These are phyloP conservation scores for Penicillium chermesinum DNA, from an alignment of 495 filamentous ascomycete species.

Conservation along the genomic window DNA sequence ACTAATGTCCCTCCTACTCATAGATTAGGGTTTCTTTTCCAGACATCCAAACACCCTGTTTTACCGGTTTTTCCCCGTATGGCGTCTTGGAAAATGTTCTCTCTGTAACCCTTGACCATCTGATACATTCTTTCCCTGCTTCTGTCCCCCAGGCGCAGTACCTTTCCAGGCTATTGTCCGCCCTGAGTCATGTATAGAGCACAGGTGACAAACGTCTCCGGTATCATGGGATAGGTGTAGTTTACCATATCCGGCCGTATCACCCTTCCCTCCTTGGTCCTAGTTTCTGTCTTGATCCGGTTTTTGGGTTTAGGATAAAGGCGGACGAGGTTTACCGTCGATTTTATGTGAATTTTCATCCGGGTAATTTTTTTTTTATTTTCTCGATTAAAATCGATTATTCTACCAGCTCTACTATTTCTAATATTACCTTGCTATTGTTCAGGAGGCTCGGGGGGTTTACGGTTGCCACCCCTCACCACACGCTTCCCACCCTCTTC, in stretches of 20 bases:
- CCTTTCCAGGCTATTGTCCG: not conserved
- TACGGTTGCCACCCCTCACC: conserved; percentile 20
- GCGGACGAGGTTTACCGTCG: no score
- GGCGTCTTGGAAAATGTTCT: conserved; percentile 7
- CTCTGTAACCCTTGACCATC: conserved; percentile 31
- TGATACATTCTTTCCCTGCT: conserved; percentile 39
- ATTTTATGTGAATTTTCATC: no score
- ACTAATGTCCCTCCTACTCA: conserved; percentile 11
- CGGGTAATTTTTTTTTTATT: conserved; percentile 1
- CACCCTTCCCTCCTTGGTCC: conserved; percentile 28
- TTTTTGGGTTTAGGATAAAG: not conserved
- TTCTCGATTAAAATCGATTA: not conserved
- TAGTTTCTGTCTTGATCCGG: conserved; percentile 14
- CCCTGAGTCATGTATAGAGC: conserved; percentile 35
- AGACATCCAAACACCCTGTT: conserved; percentile 1
- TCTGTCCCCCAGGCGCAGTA: conserved; percentile 11
- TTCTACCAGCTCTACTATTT: not conserved
- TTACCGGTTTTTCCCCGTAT: not conserved
- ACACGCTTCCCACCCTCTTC: not conserved
- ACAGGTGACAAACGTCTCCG: conserved; percentile 38
- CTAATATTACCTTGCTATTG: not conserved
- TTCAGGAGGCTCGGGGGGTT: conserved; percentile 18
- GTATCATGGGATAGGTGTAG: conserved; percentile 25
- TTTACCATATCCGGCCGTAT: conserved; percentile 28
- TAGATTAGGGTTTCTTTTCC: conserved; percentile 19